Conservation (phyloP, 2,329 filamentous ascomycete genomes). For the Decorospora gaudefroyi region DNA sequence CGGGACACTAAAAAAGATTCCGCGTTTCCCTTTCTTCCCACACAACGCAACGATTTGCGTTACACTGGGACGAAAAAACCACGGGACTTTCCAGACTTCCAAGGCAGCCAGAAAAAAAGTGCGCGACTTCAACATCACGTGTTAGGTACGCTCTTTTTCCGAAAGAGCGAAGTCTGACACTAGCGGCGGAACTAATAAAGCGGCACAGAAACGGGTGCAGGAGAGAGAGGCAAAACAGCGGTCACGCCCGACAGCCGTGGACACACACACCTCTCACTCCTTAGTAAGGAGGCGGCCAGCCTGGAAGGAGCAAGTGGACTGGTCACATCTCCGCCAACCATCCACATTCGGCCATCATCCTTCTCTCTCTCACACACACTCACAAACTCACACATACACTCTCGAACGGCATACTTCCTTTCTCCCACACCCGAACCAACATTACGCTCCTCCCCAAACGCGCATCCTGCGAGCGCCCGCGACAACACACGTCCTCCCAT, state of each 20-base stretch:
- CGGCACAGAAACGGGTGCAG: conserved; percentile 20
- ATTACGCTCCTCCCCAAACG: no score
- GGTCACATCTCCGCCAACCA: conserved; percentile 18
- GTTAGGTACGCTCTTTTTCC: conserved; percentile 18
- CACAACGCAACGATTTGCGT: conserved; percentile 2
- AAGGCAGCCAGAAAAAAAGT: conserved; percentile 5
- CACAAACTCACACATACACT: background rate
- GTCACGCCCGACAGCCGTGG: conserved; percentile 31
- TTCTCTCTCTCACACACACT: background rate
- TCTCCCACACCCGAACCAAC: no score
- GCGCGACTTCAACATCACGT: no score
- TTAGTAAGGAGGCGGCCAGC: conserved; percentile 5
- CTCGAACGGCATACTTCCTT: no score
- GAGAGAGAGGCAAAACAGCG: conserved; percentile 20
- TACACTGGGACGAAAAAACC: conserved; percentile 7
- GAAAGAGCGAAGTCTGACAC: conserved; percentile 24
- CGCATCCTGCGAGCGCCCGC: conserved; percentile 8
- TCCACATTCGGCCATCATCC: background rate
- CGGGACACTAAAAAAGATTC: conserved; percentile 2
- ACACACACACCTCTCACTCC: conserved; percentile 6
- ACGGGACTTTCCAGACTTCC: conserved; percentile 1
- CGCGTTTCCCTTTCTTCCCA: conserved; percentile 4
- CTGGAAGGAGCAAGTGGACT: conserved; percentile 19
- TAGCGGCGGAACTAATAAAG: conserved; percentile 17
- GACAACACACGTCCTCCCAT: conserved; percentile 3